These are phyloP conservation scores for Petunia secreta DNA, from an alignment of 257 asterid species.

Conservation along the genomic window DNA sequence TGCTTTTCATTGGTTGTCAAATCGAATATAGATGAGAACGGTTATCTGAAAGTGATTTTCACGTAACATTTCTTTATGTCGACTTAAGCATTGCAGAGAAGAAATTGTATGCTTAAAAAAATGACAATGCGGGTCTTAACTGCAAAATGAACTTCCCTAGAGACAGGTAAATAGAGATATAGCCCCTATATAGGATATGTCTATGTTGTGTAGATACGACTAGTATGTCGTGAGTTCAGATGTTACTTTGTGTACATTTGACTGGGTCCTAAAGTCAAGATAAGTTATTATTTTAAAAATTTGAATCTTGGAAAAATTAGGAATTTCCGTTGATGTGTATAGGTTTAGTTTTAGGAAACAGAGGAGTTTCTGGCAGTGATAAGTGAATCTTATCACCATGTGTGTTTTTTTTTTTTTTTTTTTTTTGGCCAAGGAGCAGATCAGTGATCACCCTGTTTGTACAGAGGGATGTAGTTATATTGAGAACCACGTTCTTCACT, in stretches of 20 bases:
- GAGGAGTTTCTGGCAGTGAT: background rate
- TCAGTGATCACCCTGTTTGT: background rate
- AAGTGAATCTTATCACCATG: background rate
- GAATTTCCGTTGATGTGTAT: background rate
- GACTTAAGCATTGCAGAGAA: background rate
- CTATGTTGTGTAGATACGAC: background rate
- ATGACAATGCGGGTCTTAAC: background rate
- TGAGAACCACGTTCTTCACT: slow-evolving; percentile 19
- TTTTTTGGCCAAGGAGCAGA: background rate
- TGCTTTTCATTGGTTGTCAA: slow-evolving; percentile 4
- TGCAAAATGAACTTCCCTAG: background rate
- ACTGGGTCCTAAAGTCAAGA: slow-evolving; percentile 20
- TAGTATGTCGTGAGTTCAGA: background rate
- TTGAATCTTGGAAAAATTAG: background rate
- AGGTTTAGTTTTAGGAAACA: background rate
- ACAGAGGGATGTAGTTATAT: background rate
- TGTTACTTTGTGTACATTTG: background rate
- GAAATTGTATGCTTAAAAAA: background rate
- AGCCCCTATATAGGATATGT: background rate
- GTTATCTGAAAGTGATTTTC: background rate
- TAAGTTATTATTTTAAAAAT: background rate
- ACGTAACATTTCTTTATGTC: background rate
- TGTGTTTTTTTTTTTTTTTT: background rate
- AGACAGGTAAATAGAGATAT: background rate
- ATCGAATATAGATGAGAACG: background rate